These are phyloP conservation scores for Cystoderma amianthinum DNA, from an alignment of 768 basidiomycete species.

Conservation along the genomic window DNA sequence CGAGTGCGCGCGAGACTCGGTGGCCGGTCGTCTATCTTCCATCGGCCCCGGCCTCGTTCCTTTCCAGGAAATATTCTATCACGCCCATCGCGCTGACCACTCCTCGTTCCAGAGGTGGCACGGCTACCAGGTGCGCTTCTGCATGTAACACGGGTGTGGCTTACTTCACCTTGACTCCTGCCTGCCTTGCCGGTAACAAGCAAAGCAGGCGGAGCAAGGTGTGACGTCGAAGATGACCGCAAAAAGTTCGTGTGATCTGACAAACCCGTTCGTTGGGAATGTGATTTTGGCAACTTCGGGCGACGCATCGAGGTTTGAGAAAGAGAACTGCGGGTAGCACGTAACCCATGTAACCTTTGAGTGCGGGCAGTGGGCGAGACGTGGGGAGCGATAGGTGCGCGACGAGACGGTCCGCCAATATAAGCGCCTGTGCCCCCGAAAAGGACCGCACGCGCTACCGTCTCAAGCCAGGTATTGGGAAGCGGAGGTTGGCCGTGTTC, in stretches of 20 bases:
- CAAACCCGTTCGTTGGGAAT: constrained; percentile 16
- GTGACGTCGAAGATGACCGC: constrained; percentile 3
- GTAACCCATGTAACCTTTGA: constrained; percentile 15
- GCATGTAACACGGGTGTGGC: constrained; percentile 54
- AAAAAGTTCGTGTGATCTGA: constrained; percentile 28
- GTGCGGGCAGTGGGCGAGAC: background rate
- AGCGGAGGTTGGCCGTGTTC: constrained; percentile 39
- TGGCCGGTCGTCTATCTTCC: constrained; percentile 30
- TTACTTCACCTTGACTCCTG: constrained; percentile 33
- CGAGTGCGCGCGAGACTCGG: constrained; percentile 58
- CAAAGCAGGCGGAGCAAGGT: constrained; percentile 26
- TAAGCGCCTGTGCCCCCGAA: constrained; percentile 41
- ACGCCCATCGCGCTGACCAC: constrained; percentile 12
- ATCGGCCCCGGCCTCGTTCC: constrained; percentile 9
- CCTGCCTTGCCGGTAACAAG: constrained; percentile 26
- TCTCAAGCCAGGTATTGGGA: constrained; percentile 65
- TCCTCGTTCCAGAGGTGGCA: constrained; percentile 35
- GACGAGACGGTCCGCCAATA: constrained; percentile 31
- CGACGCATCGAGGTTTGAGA: constrained; percentile 22
- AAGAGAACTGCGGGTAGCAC: constrained; percentile 31
- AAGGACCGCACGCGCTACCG: constrained; percentile 60
- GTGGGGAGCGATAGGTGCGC: background rate
- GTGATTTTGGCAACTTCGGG: constrained; percentile 7
- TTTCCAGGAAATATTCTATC: constrained; percentile 8
- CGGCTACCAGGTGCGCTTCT: constrained; percentile 66